Conservation (phyloP, 768 basidiomycete genomes). For the Udeniomyces megalosporus region DNA sequence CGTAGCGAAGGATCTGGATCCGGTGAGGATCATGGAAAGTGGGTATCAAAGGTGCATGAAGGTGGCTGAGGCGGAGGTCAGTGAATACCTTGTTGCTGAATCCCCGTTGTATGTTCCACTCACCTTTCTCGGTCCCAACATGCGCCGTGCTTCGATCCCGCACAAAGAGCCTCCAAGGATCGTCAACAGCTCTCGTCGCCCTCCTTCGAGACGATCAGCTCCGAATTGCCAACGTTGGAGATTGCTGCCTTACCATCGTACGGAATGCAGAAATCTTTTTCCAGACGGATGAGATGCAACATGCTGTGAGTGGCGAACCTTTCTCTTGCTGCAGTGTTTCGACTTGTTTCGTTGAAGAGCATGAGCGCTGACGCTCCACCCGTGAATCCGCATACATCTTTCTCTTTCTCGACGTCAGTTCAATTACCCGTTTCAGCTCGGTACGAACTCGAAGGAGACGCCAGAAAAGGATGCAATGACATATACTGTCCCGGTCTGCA, state of each 20-base stretch:
- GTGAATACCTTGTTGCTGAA: neutral
- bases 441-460: conserved; percentile 39
- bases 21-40: conserved; percentile 34
- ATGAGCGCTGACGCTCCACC: neutral
- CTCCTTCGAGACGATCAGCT: conserved; percentile 32
- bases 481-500: conserved; percentile 33
- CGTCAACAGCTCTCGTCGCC: conserved; percentile 34
- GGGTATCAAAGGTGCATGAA: conserved; percentile 36
- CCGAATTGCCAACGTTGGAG: conserved; percentile 68
- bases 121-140: too few species aligned
- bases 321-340: conserved; percentile 28
- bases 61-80: conserved; percentile 27
- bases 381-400: too few species aligned
- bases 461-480: conserved; percentile 50
- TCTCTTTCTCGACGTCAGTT: conserved; percentile 25
- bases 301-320: conserved; percentile 40
- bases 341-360: conserved; percentile 16
- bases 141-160: too few species aligned
- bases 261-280: conserved; percentile 57
- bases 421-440: conserved; percentile 41
- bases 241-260: conserved; percentile 71
- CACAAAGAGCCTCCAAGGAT: conserved; percentile 38
- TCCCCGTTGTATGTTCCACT: conserved; percentile 17
- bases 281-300: conserved; percentile 88
- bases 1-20: conserved; percentile 28